A percentile compares a stretch with the other conserved stretches of the same genome.
Conservation (phyloP, 129 eudicot genomes). For the Pseudognaphalium luteoalbum region DNA sequence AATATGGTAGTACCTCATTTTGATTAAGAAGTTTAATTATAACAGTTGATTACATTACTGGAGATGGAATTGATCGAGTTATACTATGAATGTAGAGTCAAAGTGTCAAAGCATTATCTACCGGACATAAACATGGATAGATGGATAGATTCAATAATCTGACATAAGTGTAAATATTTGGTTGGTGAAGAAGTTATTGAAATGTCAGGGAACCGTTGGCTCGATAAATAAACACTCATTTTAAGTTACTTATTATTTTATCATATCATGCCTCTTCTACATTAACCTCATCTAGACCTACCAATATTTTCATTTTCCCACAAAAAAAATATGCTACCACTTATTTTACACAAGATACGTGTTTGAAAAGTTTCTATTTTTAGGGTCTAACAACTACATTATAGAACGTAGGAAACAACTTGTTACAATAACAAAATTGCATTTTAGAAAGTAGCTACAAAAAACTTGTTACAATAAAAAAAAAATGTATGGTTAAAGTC, state of each 20-base stretch:
- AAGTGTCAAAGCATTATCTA: background rate
- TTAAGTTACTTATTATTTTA: background rate
- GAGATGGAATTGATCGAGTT: too few species aligned
- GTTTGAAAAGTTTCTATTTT: too few species aligned
- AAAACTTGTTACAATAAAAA: too few species aligned
- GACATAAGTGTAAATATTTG: constrained; percentile 25
- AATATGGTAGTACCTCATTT: too few species aligned
- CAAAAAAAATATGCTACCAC: too few species aligned
- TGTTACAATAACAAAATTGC: too few species aligned
- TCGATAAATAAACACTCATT: constrained; percentile 16
- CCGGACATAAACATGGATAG: background rate
- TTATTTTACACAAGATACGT: too few species aligned
- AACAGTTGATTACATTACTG: too few species aligned
- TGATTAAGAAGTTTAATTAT: too few species aligned
- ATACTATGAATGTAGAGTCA: background rate
- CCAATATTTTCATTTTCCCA: constrained; percentile 9
- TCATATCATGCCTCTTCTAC: constrained; percentile 10
- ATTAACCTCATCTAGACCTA: constrained; percentile 31
- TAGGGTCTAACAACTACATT: background rate
- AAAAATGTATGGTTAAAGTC: too few species aligned
- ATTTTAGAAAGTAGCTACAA: too few species aligned
- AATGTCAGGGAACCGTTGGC: constrained; percentile 34
- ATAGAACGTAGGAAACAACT: too few species aligned
- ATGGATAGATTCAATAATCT: background rate
- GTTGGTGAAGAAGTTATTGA: constrained; percentile 38